A percentile compares a stretch with the other conserved stretches of the same genome.
These are phyloP conservation scores for Papiliotrema terrestris DNA, from an alignment of 1,284 basidiomycete species.

Conservation along the genomic window DNA sequence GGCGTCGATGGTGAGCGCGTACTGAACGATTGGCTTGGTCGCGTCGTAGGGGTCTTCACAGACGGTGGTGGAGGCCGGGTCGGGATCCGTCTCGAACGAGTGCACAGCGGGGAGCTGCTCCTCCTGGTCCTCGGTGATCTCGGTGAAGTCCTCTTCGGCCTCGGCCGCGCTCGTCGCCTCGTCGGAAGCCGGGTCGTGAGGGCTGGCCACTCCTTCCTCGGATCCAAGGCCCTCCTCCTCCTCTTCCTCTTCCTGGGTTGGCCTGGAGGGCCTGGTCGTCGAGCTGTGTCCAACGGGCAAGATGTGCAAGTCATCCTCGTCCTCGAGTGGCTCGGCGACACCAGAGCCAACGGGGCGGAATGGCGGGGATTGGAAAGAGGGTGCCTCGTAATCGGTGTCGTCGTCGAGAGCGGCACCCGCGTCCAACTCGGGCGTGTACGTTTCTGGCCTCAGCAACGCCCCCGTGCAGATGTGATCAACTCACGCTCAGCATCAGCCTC, in stretches of 20 bases:
- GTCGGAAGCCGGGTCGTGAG: conserved; percentile 27
- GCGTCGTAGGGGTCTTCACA: conserved; percentile 61
- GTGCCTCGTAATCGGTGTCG: conserved; percentile 36
- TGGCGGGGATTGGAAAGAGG: conserved; percentile 44
- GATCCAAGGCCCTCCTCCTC: conserved; percentile 12
- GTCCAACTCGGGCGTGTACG: conserved; percentile 34
- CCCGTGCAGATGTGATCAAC: conserved; percentile 1
- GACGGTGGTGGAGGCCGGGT: conserved; percentile 47
- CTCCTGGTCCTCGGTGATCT: conserved; percentile 32
- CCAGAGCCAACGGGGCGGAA: conserved; percentile 35
- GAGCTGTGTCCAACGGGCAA: conserved; percentile 13
- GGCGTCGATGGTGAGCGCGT: conserved; percentile 95
- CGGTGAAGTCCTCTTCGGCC: conserved; percentile 32
- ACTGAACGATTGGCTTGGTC: conserved; percentile 66
- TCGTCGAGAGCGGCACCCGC: conserved; percentile 19
- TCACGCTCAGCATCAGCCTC: conserved; percentile 29
- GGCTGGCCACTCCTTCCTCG: conserved; percentile 10
- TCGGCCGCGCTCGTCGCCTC: conserved; percentile 21
- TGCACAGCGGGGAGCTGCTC: conserved; percentile 9
- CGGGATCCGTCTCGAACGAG: conserved; percentile 46
- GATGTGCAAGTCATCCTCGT: conserved; percentile 25
- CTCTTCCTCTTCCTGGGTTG: conserved; percentile 2
- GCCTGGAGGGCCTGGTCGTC: conserved; percentile 29
- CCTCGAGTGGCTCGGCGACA: conserved; percentile 17
- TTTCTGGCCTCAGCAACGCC: conserved; percentile 20